Base-by-base conservation (phyloP, 1,284 basidiomycete genomes). In the Schizophyllum amplum region DNA sequence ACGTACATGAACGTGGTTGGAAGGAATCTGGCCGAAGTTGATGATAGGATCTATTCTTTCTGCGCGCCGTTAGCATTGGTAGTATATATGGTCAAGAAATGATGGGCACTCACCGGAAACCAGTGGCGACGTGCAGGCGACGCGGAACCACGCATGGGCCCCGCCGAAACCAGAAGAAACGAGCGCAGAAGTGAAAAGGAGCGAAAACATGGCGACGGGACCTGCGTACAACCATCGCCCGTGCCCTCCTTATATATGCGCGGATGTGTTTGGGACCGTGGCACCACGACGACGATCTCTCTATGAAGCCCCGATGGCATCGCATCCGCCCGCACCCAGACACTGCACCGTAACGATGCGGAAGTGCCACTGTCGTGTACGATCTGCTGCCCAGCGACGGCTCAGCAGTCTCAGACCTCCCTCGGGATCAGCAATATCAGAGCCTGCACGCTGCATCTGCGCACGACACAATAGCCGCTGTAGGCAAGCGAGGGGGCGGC, bases 1-100 rank as follows among this genome's bases (percentile, higher is more conserved):
- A n/a, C 5, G 66, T 52, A 73, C 72, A 60, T 78, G 75, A 23
- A 73, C 69, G 59, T 77, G 73, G 51, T 73, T 66, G 1, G 73
- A 73, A 9, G 72, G 72, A 4, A 66, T 64, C 11, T 59, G 56
- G 21, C 71, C 72, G 3, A 77, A 75, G 17, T 65, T 68, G 47
- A 78, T 68, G 59, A 80, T 75, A 22, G 76, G 73, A 42, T 42
- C 33, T 9, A 42, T 17, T 9, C 33, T 9, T 59, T 80, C 77
- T 76, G 75, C 69, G 56, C 46, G 24, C 25, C 20, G 51, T 58
- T 15, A 57, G 23, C 47, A 33, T 56, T 21, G 58, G 24, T 15
- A 50, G 3, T 26, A 11, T 27, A 7, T 20, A 27, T 17, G 17
- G 17, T 25, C 42, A 26, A 27, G 15, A 24, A 21, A 11, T 17